These are phyloP conservation scores for Tagetes erecta DNA, from an alignment of 129 eudicot species.

Conservation along the genomic window DNA sequence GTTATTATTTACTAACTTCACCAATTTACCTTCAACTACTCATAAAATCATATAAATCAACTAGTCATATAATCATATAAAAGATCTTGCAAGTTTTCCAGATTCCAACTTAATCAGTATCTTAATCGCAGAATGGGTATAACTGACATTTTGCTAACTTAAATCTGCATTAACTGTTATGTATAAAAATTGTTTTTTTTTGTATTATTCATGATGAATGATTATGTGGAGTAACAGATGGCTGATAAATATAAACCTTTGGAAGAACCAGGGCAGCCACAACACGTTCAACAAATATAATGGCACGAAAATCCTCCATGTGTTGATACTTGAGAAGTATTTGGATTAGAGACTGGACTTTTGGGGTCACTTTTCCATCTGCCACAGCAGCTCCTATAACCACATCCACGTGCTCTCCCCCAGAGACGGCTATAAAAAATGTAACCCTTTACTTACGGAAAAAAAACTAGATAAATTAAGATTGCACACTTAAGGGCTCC, in stretches of 20 bases:
- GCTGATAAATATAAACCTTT: constrained; percentile 54
- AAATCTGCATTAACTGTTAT: background rate
- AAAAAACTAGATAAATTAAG: background rate
- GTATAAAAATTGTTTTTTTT: background rate
- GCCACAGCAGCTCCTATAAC: constrained; percentile 99
- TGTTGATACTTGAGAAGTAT: constrained; percentile 87
- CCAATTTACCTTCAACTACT: background rate
- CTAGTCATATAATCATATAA: no score
- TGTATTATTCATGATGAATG: background rate
- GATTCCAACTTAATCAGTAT: constrained; percentile 1
- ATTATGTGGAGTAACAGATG: background rate
- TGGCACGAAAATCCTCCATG: constrained; percentile 93
- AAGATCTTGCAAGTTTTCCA: constrained; percentile 4
- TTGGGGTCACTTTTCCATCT: constrained; percentile 98
- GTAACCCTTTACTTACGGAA: background rate
- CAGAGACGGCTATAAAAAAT: constrained; percentile 70
- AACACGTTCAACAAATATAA: constrained; percentile 96
- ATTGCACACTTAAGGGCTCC: background rate
- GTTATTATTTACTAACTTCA: background rate
- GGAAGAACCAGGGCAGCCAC: constrained; percentile 98
- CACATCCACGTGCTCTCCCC: constrained; percentile 98
- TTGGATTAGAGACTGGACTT: constrained; percentile 92
- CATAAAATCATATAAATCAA: background rate
- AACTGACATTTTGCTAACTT: background rate
- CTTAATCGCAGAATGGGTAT: background rate